Conservation (phyloP, 1,139 yeast species). For the Magnusiomyces paraingens region DNA sequence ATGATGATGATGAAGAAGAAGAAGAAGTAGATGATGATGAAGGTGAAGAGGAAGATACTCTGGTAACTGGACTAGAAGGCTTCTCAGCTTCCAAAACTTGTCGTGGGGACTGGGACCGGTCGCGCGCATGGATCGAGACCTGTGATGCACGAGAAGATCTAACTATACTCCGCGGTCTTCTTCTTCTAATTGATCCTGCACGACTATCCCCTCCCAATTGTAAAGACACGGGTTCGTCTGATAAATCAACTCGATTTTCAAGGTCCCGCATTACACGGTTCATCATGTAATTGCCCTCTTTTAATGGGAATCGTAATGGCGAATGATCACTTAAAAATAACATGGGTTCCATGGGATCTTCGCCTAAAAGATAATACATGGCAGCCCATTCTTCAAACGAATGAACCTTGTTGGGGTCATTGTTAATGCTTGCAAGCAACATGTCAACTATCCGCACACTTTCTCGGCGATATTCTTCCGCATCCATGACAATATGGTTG, state of each 20-base stretch:
- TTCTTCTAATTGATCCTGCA: too few relatives aligned
- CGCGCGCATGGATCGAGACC: too few relatives aligned
- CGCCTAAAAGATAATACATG: not conserved
- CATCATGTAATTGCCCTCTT: constrained; percentile 2
- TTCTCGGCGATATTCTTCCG: not conserved
- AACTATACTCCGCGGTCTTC: too few relatives aligned
- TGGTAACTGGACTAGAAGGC: too few relatives aligned
- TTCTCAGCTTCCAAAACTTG: too few relatives aligned
- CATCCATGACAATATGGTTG: not conserved
- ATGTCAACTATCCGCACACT: not conserved
- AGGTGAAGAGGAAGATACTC: too few relatives aligned
- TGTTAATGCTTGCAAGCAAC: not conserved
- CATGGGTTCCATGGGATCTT: constrained; percentile 2
- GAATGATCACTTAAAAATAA: not conserved
- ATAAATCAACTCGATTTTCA: not conserved
- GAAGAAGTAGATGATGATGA: too few relatives aligned
- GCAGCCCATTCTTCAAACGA: constrained; percentile 5
- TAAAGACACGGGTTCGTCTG: too few relatives aligned
- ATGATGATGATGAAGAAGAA: too few relatives aligned
- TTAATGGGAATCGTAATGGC: constrained; percentile 2
- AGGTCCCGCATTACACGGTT: not conserved
- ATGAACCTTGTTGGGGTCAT: constrained; percentile 6
- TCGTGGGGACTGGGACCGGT: too few relatives aligned
- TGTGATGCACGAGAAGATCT: too few relatives aligned
- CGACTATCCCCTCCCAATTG: too few relatives aligned